Evolutionary conservation across 2,329 filamentous ascomycete genomes (phyloP).

Genomic region (Aspergillus unguis): DNA sequence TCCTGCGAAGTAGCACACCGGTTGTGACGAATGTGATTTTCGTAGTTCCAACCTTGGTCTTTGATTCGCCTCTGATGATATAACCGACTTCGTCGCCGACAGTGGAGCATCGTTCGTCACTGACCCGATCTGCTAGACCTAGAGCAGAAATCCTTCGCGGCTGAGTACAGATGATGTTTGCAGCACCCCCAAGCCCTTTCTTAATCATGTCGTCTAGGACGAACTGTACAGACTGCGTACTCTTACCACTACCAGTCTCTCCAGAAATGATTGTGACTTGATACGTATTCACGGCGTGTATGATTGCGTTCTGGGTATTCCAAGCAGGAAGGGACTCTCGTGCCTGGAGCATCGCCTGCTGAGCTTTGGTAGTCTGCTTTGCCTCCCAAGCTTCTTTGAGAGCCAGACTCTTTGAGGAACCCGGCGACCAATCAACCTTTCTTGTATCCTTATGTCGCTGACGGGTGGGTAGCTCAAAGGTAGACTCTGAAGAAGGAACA

Average conservation of each 20-base stretch:
- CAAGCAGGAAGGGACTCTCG: slow-evolving; percentile 80
- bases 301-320: slow-evolving; percentile 73
- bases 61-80: slow-evolving; percentile 85
- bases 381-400: slow-evolving; percentile 63
- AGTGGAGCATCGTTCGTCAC: slow-evolving; percentile 77
- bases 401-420: slow-evolving; percentile 57
- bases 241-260: slow-evolving; percentile 95
- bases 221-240: slow-evolving; percentile 95
- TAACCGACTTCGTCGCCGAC: slow-evolving; percentile 91
- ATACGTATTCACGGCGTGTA: slow-evolving; percentile 69
- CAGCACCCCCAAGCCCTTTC: slow-evolving; percentile 67
- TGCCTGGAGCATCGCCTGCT: slow-evolving; percentile 71
- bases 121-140: slow-evolving; percentile 88
- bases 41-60: slow-evolving; percentile 65
- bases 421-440: slow-evolving; percentile 62
- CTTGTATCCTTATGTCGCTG: slow-evolving; percentile 48
- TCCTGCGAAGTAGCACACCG: slow-evolving; percentile 80
- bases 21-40: slow-evolving; percentile 96
- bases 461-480: slow-evolving; percentile 25
- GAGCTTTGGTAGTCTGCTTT: slow-evolving; percentile 61
- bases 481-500: slow-evolving; percentile 12
- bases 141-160: slow-evolving; percentile 91
- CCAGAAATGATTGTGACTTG: slow-evolving; percentile 96
- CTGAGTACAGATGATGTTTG: slow-evolving; percentile 93
- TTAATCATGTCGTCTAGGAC: slow-evolving; percentile 86